Base-by-base conservation (phyloP, 108 stramenopile genomes). In the Stephanodiscus minutulus region DNA sequence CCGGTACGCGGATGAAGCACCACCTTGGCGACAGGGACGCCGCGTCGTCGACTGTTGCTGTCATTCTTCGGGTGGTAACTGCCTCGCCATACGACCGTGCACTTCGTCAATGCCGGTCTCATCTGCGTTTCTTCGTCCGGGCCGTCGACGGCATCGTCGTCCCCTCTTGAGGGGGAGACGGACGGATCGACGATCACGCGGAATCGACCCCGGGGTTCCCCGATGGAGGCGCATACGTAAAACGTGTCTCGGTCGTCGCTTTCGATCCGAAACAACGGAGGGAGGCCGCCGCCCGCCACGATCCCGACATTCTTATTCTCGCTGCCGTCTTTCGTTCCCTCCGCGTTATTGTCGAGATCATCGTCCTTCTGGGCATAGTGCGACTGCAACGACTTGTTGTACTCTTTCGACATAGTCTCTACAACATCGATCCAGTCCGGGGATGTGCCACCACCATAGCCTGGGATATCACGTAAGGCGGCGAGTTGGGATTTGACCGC, bases 1-100 rank as follows among this genome's bases (percentile, higher is more conserved):
- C 97, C 97, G 12, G 96, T 94, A 31, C 77, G 54, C 13, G 97
- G 97, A n/a, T 66, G 48, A 10, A 94, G 64, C 28, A 66, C 46
- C 8, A 98, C 90, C 75, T 97, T 95, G 57, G 96, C 87, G 20
- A 93, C 90, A 17, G 73, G 62, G 25, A 82, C 24, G 52, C 21
- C 7, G 22, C 36, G 13, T 36, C 33, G n/a, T n/a, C n/a, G n/a
- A n/a, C n/a, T n/a, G n/a, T n/a, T n/a, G n/a, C n/a, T n/a, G 49
- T 64, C 35, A 0, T 61, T 67, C 17, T n/a, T n/a, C n/a, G 39
- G 2, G 5, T 76, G 20, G 9, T 59, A 15, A 43, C 66, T 65
- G 2, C 81, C 85, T 56, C 76, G 43, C 59, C 74, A 64, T 25
- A 92, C 25, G 2, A 95, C 74, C n/a, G 76, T 83, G 65, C 93